A percentile compares a stretch with the other conserved stretches of the same genome.
Conservation (phyloP, 306 rosid genomes). For the Nissolia schottii region DNA sequence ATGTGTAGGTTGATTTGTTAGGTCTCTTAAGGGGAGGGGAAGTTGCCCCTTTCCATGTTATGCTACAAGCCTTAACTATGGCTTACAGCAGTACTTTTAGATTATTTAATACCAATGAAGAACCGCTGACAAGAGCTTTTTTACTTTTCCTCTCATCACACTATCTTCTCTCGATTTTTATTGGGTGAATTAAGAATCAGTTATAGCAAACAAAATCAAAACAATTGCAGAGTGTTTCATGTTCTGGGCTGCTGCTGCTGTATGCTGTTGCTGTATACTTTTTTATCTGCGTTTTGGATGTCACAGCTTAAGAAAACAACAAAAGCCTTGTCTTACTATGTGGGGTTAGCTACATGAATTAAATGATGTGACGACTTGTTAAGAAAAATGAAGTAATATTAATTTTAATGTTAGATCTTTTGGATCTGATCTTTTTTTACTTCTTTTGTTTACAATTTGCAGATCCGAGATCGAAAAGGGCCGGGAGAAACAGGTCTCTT, state of each 20-base stretch:
- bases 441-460: conserved; percentile 16
- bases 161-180: neutral
- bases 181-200: neutral
- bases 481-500: conserved; percentile 49
- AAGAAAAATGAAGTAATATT: too few species aligned
- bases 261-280: neutral
- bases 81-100: neutral
- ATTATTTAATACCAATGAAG: neutral
- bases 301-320: neutral
- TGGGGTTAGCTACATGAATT: too few species aligned
- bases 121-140: neutral
- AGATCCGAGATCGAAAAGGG: conserved; percentile 74
- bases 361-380: too few species aligned
- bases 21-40: too few species aligned
- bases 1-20: too few species aligned
- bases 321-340: too few species aligned
- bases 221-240: neutral
- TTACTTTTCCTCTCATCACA: neutral
- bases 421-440: neutral
- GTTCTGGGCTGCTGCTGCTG: neutral
- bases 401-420: neutral
- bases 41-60: neutral
- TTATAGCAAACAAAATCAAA: neutral
- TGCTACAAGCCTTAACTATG: neutral
- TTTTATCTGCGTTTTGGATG: neutral